Conservation (phyloP, 2,329 filamentous ascomycete species). For the Aspergillus sp. region DNA sequence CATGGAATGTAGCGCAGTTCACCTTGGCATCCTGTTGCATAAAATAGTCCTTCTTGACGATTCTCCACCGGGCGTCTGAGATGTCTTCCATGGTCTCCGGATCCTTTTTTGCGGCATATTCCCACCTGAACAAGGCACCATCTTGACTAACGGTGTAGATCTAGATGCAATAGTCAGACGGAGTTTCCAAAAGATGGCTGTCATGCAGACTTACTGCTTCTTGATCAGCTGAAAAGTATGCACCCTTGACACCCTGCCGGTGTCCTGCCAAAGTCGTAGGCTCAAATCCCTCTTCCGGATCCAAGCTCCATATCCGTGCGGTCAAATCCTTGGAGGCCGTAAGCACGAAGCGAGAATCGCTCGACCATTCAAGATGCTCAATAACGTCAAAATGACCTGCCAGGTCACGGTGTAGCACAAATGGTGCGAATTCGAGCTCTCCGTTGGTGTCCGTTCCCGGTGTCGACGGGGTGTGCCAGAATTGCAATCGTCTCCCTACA, state of each 20-base stretch:
- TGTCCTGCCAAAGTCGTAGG: constrained; percentile 89
- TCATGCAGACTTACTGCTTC: constrained; percentile 55
- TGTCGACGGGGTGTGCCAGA: constrained; percentile 92
- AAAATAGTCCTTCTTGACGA: constrained; percentile 87
- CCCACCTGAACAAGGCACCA: constrained; percentile 92
- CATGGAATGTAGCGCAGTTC: constrained; percentile 83
- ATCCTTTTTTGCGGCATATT: constrained; percentile 62
- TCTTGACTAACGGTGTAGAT: constrained; percentile 97
- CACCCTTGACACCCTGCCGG: constrained; percentile 80
- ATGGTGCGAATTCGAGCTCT: constrained; percentile 89
- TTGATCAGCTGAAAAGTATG: constrained; percentile 94
- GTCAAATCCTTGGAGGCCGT: constrained; percentile 89
- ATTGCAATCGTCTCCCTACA: constrained; percentile 78
- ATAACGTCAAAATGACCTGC: constrained; percentile 84
- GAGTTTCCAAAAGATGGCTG: neutral
- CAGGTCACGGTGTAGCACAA: constrained; percentile 79
- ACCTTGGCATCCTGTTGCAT: constrained; percentile 83
- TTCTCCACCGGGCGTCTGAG: constrained; percentile 76
- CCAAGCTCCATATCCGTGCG: constrained; percentile 87
- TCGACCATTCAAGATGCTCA: constrained; percentile 86
- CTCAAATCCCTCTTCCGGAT: constrained; percentile 77
- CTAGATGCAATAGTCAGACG: constrained; percentile 18
- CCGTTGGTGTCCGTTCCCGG: constrained; percentile 72
- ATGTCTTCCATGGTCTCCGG: constrained; percentile 56
- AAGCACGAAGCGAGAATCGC: constrained; percentile 90